Percentiles rank a stretch among this genome's conserved stretches.
These are phyloP conservation scores for Saccharomyces hybrid DNA, from an alignment of 1,139 yeast genomes.

Conservation along the genomic window DNA sequence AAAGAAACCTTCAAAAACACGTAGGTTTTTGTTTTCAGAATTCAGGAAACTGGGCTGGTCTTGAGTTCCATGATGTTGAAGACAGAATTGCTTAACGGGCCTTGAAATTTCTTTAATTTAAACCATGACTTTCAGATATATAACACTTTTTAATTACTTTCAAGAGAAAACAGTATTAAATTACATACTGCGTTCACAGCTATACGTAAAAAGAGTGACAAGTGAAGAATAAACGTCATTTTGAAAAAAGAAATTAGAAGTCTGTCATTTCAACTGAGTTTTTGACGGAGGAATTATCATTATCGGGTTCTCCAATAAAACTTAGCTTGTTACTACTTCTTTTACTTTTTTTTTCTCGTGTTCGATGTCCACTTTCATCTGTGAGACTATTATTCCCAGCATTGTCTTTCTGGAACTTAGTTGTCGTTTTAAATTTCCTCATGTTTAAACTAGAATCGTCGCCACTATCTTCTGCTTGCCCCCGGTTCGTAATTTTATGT, in stretches of 20 bases:
- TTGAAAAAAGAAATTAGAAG: not conserved
- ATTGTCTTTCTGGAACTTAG: constrained; percentile 4
- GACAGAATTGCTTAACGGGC: not conserved
- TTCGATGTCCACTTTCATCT: not conserved
- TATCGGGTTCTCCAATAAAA: constrained; percentile 9
- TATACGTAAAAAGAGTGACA: not conserved
- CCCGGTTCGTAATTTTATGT: not conserved
- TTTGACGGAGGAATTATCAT: not conserved
- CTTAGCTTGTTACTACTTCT: constrained; percentile 10
- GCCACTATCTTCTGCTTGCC: constrained; percentile 1
- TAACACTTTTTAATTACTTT: not conserved
- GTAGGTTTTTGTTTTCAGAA: constrained; percentile 3
- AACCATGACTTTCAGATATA: not conserved
- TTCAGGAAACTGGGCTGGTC: not conserved
- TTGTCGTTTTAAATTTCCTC: constrained; percentile 15
- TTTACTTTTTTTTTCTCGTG: not conserved
- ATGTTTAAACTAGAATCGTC: constrained; percentile 5
- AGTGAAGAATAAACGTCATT: not conserved
- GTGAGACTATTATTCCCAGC: not conserved
- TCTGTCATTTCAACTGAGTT: constrained; percentile 13
- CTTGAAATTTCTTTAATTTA: not conserved
- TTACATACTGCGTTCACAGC: constrained; percentile 3
- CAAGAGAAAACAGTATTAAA: constrained; percentile 1
- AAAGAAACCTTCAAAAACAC: constrained; percentile 1
- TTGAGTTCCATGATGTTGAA: not conserved